A percentile compares a stretch with the other conserved stretches of the same genome.
These are phyloP conservation scores for Monosporascus sp. DNA, from an alignment of 2,329 filamentous ascomycete species.

Conservation along the genomic window DNA sequence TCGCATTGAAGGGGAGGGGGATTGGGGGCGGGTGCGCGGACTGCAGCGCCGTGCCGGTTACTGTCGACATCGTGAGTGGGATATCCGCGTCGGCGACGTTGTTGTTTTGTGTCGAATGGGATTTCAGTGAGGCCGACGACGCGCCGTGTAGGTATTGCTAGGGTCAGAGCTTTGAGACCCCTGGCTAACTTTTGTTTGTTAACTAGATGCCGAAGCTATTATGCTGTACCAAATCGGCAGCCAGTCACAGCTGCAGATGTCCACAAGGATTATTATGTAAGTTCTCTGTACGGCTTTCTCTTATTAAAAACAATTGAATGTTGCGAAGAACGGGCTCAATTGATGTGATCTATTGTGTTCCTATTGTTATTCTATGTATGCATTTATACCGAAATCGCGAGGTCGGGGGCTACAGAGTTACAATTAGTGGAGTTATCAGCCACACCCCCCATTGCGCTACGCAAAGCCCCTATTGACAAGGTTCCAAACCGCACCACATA, in stretches of 20 bases:
- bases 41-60: slow-evolving; percentile 69
- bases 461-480: too few species aligned
- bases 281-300: too few species aligned
- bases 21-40: slow-evolving; percentile 74
- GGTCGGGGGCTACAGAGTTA: too few species aligned
- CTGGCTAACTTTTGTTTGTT: neutral
- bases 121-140: neutral
- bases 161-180: neutral
- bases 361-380: too few species aligned
- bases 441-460: too few species aligned
- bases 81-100: neutral
- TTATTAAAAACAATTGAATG: too few species aligned
- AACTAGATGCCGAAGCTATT: neutral
- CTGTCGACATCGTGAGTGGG: slow-evolving; percentile 66
- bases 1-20: slow-evolving; percentile 78
- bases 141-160: neutral
- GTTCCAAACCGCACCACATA: too few species aligned
- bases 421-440: too few species aligned
- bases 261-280: neutral
- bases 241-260: neutral
- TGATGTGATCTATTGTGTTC: too few species aligned
- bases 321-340: too few species aligned
- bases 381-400: too few species aligned
- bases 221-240: neutral
- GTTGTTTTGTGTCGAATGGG: neutral